phyloP scores from a whole-genome alignment of 2,329 filamentous ascomycete genomes.

The Reticulascus tulasneorum region DNA sequence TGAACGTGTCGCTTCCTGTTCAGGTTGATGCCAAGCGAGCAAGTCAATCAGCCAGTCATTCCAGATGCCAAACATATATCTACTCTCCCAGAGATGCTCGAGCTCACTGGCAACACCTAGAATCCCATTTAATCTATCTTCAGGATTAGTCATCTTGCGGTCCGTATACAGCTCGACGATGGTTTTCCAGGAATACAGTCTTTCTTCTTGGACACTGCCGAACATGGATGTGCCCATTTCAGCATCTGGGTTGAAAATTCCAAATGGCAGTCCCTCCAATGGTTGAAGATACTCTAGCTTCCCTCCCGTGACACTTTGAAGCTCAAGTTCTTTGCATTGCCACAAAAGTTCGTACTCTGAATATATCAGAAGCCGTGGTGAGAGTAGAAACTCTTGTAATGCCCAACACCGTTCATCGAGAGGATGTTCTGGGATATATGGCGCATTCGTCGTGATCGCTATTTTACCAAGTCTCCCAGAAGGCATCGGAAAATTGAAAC shows the following conservation, averaged over 20 bases:
- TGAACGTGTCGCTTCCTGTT: neutral
- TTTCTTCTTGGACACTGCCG: neutral
- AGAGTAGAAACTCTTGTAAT: slow-evolving; percentile 15
- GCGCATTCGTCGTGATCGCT: neutral
- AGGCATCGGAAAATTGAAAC: neutral
- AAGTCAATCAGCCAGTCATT: slow-evolving; percentile 5
- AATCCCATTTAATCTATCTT: slow-evolving; percentile 3
- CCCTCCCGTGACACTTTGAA: slow-evolving; percentile 3
- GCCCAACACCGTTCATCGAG: slow-evolving; percentile 15
- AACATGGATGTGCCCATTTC: neutral
- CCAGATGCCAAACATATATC: slow-evolving; percentile 5
- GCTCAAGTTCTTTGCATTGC: slow-evolving; percentile 11
- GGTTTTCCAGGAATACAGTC: slow-evolving; percentile 4
- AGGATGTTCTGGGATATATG: neutral
- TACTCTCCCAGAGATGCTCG: slow-evolving; percentile 4
- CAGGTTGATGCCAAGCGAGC: slow-evolving; percentile 6
- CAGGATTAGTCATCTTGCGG: neutral
- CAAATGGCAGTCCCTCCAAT: slow-evolving; percentile 4
- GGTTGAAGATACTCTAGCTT: slow-evolving; percentile 8
- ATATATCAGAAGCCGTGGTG: slow-evolving; percentile 15
- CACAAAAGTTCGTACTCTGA: slow-evolving; percentile 14
- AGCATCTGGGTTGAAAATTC: neutral
- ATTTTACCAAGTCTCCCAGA: neutral
- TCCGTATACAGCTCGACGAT: slow-evolving; percentile 4
- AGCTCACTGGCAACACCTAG: slow-evolving; percentile 4